Evolutionary conservation across 2,329 filamentous ascomycete species (phyloP).

Genomic region (Fusarium tupiense): DNA sequence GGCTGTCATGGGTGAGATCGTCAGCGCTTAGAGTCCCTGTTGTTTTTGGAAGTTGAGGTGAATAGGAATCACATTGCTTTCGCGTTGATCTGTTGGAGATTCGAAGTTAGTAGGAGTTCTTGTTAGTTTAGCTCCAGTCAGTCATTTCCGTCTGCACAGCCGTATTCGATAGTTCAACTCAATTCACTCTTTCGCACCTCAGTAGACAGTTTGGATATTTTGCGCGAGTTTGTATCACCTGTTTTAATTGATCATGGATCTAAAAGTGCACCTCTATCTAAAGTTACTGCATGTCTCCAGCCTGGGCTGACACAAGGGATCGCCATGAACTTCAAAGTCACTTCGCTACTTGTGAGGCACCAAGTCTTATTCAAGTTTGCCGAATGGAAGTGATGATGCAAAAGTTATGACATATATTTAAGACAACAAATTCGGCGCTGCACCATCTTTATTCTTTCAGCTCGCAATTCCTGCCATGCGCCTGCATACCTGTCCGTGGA

Average conservation of each 20-base stretch:
- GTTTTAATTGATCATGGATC: accelerated
- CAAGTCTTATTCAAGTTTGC: background rate
- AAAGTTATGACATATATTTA: background rate
- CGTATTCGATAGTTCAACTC: background rate
- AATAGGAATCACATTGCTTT: background rate
- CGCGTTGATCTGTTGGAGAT: too few relatives aligned
- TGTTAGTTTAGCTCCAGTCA: background rate
- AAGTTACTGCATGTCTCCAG: background rate
- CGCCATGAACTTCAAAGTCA: background rate
- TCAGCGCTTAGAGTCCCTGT: background rate
- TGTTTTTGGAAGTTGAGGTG: accelerated
- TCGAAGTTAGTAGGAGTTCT: background rate
- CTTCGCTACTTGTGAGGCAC: background rate
- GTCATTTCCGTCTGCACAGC: background rate
- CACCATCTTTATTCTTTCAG: accelerated
- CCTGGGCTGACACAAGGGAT: accelerated
- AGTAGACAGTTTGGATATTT: accelerated
- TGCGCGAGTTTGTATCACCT: accelerated
- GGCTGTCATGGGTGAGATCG: background rate
- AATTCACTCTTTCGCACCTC: background rate
- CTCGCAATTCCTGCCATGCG: background rate
- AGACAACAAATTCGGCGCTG: background rate
- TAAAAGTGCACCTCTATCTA: background rate
- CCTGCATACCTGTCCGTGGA: background rate
- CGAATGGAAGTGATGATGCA: accelerated